Conservation (phyloP, 495 filamentous ascomycete species). For the Penicillium salamii region DNA sequence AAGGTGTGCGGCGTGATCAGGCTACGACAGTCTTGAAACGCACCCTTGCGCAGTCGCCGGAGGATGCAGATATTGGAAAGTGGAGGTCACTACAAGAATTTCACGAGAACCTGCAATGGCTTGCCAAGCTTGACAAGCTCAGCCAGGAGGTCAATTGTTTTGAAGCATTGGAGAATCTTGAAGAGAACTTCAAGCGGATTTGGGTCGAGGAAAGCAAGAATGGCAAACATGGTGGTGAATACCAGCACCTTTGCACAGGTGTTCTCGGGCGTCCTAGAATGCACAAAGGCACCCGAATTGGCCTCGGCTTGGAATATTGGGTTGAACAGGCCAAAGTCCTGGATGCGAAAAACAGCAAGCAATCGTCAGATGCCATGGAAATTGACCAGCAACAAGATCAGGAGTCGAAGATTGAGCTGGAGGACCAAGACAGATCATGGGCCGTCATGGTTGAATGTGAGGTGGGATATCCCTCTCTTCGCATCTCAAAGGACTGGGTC, state of each 20-base stretch:
- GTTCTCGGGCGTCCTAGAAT: conserved; percentile 74
- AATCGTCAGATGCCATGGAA: conserved; percentile 33
- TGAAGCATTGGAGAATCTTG: conserved; percentile 83
- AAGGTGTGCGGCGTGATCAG: conserved; percentile 39
- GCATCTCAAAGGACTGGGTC: conserved; percentile 47
- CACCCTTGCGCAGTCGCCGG: conserved; percentile 42
- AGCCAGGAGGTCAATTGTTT: conserved; percentile 83
- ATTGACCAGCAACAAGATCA: conserved; percentile 30
- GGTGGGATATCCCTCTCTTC: conserved; percentile 47
- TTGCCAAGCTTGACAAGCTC: conserved; percentile 76
- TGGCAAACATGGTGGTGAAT: conserved; percentile 40
- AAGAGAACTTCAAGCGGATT: conserved; percentile 61
- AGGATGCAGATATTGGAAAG: conserved; percentile 35
- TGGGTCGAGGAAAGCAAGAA: conserved; percentile 51
- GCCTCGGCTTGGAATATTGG: conserved; percentile 86
- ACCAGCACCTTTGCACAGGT: conserved; percentile 47
- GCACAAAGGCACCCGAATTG: conserved; percentile 69
- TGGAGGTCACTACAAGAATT: conserved; percentile 68
- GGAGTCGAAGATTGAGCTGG: conserved; percentile 14
- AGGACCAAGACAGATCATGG: conserved; percentile 30
- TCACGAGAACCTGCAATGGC: conserved; percentile 72
- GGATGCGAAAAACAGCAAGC: conserved; percentile 34
- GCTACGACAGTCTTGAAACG: conserved; percentile 52
- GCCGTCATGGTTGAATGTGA: conserved; percentile 45
- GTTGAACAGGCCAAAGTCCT: conserved; percentile 55